Evolutionary conservation across 495 filamentous ascomycete genomes (phyloP), one percentile per base, ranked within the genome.

Genomic region (Penicillium argentinense): DNA sequence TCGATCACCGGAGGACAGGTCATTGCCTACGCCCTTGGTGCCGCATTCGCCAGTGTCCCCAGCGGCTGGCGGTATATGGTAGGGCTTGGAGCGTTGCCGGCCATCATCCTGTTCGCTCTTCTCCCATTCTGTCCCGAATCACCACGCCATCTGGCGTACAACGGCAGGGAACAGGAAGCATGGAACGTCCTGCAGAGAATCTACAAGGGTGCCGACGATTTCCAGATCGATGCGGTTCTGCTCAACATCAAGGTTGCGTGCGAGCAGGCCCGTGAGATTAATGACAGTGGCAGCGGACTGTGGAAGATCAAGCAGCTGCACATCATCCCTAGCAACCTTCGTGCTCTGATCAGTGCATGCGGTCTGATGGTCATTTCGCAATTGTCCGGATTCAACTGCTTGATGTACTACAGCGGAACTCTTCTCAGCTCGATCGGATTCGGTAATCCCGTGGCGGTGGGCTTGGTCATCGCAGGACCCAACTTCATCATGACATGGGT

Each of bases 41-140:
- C 78, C 1, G 78, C 60, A 2, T 77, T 81, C 57, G 71, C 74
- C 3, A 55, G 71, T 30, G 74, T 76, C 12, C 18, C 45, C 11
- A 53, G 71, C 32, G 76, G 77, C 29, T 81, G 75, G 78, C 65
- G 78, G 42, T 74, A 71, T 26, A 77, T 77, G 70, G 75, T 77
- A 25, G 76, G 69, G n/a, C 60, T 75, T 18, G 77, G 76, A 24
- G 76, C 64, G 13, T 51, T 76, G n/a, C 77, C 77, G 3, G 64
- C 75, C 1, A 69, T 75, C 17, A 47, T 76, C 32, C 66, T 79
- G 12, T 59, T 45, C 8, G 45, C 60, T 19, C 48, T 79, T 11
- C 53, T 79, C 23, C 70, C 69, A 8, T 70, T 74, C 49, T 77
- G 73, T 54, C 77, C 75, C 0, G 76, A 79, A 47, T 79, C 74